Percentiles rank a stretch among this genome's conserved stretches.
These are phyloP conservation scores for Entophlyctis luteolus DNA, from an alignment of 192 early-diverging fungal genomes.

Conservation along the genomic window DNA sequence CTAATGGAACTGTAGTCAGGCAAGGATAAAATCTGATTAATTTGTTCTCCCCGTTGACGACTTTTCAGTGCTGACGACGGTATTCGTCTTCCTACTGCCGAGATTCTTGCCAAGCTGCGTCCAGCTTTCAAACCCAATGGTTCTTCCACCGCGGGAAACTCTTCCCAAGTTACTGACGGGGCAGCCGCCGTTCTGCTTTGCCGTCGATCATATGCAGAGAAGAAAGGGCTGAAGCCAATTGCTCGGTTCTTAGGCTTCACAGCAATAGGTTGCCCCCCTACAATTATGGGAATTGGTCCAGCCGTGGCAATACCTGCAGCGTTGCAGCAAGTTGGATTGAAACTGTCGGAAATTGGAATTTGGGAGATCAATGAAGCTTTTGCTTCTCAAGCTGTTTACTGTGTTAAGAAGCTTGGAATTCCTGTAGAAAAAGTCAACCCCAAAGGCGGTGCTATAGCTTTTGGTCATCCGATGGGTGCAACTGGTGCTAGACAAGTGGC, in stretches of 20 bases:
- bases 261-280: conserved; percentile 85
- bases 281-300: conserved; percentile 96
- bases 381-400: conserved; percentile 94
- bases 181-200: conserved; percentile 92
- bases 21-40: neutral
- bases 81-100: conserved; percentile 78
- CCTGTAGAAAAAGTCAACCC: conserved; percentile 92
- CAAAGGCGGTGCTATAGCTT: conserved; percentile 93
- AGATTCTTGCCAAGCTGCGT: conserved; percentile 78
- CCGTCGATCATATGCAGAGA: conserved; percentile 86
- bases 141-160: conserved; percentile 88
- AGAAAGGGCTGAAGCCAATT: conserved; percentile 76
- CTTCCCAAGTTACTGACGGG: conserved; percentile 97
- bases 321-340: conserved; percentile 73
- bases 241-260: conserved; percentile 86
- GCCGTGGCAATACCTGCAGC: conserved; percentile 90
- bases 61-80: conserved; percentile 73
- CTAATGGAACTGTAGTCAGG: conserved; percentile 76
- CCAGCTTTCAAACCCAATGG: conserved; percentile 87
- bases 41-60: neutral
- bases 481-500: conserved; percentile 97
- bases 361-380: conserved; percentile 98
- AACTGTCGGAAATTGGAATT: conserved; percentile 74
- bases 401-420: conserved; percentile 81
- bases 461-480: conserved; percentile 82